Evolutionary conservation across 805 yeast genomes (phyloP).

Genomic region (Saccharomycopsis lassenensis): DNA sequence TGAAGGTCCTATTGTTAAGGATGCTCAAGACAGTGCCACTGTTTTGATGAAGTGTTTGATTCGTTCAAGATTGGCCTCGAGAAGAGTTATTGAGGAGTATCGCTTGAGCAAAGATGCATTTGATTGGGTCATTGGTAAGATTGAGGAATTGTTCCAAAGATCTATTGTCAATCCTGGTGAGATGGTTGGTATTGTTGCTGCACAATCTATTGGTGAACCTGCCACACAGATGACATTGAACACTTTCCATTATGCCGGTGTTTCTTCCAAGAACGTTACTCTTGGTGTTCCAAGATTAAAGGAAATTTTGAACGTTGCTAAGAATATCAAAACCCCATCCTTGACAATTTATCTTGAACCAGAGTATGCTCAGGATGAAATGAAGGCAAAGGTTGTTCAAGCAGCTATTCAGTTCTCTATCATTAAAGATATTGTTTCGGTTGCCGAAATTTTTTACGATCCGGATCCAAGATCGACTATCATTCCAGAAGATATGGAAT

Average conservation of each 20-base stretch:
- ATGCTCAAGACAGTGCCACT: slow-evolving; percentile 91
- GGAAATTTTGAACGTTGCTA: slow-evolving; percentile 97
- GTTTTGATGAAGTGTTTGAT: slow-evolving; percentile 81
- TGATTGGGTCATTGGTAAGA: slow-evolving; percentile 92
- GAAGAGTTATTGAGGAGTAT: slow-evolving; percentile 87
- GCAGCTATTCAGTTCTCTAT: slow-evolving; percentile 97
- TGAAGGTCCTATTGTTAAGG: slow-evolving; percentile 53
- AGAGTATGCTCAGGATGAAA: slow-evolving; percentile 78
- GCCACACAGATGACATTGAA: slow-evolving; percentile 97
- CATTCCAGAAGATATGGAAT: slow-evolving; percentile 92
- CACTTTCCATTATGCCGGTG: slow-evolving; percentile 98
- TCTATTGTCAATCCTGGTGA: slow-evolving; percentile 94
- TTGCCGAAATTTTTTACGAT: slow-evolving; percentile 93
- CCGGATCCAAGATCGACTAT: slow-evolving; percentile 98
- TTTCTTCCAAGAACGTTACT: slow-evolving; percentile 90
- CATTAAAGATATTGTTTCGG: slow-evolving; percentile 87
- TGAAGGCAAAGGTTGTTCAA: slow-evolving; percentile 88
- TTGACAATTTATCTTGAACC: slow-evolving; percentile 83
- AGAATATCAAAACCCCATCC: slow-evolving; percentile 99
- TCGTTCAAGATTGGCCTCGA: slow-evolving; percentile 83
- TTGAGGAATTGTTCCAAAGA: slow-evolving; percentile 86
- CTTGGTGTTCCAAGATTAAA: slow-evolving; percentile 96
- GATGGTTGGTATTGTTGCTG: slow-evolving; percentile 97
- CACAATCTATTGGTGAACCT: slow-evolving; percentile 97
- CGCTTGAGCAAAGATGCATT: slow-evolving; percentile 76